phyloP scores from a whole-genome alignment of 2,329 filamentous ascomycete species.

The Capronia americana region DNA sequence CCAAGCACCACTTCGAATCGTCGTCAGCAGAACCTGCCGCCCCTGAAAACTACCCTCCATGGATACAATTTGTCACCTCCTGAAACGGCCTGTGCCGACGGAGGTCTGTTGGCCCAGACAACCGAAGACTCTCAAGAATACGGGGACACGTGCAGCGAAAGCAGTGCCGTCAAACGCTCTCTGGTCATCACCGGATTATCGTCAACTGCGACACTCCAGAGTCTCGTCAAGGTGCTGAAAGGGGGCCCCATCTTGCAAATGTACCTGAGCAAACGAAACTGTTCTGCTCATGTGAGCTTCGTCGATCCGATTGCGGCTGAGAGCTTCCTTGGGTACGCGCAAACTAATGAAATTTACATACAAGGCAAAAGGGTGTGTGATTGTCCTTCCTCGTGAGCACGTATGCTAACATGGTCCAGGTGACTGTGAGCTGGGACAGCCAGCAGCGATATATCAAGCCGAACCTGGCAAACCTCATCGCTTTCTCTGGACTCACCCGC shows the following conservation, averaged over 20 bases:
- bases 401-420: conserved; percentile 52
- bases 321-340: conserved; percentile 69
- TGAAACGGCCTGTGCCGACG: not conserved
- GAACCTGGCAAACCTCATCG: conserved; percentile 65
- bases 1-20: not conserved
- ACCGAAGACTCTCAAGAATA: not conserved
- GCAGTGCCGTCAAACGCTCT: conserved; percentile 55
- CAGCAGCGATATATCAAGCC: conserved; percentile 70
- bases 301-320: conserved; percentile 67
- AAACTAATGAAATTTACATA: conserved; percentile 71
- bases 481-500: conserved; percentile 67
- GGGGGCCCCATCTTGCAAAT: conserved; percentile 76
- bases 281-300: conserved; percentile 72
- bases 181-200: conserved; percentile 69
- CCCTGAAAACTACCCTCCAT: not conserved
- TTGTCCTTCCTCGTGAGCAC: not conserved
- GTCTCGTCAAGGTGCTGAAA: conserved; percentile 69
- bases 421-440: conserved; percentile 72
- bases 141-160: not conserved
- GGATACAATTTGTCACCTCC: not conserved
- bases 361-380: conserved; percentile 67
- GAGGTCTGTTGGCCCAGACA: not conserved
- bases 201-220: conserved; percentile 66
- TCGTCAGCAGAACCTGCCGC: not conserved
- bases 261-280: conserved; percentile 65